Evolutionary conservation across 179 eudicot genomes (phyloP).

Genomic region (Beta lomatogona): DNA sequence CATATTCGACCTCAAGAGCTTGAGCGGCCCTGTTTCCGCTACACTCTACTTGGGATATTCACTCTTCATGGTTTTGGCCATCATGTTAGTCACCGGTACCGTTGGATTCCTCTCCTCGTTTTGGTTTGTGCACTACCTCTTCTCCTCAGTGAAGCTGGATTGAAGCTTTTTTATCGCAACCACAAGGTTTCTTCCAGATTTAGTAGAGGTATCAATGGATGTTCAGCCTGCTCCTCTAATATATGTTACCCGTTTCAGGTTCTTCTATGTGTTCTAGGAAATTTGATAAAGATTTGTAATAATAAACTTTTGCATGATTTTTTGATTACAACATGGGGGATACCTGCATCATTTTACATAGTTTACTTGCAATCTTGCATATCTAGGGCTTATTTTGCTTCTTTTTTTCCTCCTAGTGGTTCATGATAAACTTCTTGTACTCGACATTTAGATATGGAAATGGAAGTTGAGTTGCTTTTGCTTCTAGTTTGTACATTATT

Average conservation of each 20-base stretch:
- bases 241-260: conserved; percentile 21
- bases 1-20: conserved; percentile 41
- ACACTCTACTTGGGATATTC: conserved; percentile 43
- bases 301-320: conserved; percentile 28
- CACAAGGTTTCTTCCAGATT: conserved; percentile 17
- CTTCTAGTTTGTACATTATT: background rate
- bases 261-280: conserved; percentile 26
- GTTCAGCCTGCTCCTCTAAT: conserved; percentile 10
- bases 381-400: conserved; percentile 15
- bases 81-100: conserved; percentile 35
- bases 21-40: conserved; percentile 46
- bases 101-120: conserved; percentile 33
- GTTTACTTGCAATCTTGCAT: conserved; percentile 16
- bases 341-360: conserved; percentile 25
- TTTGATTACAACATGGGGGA: conserved; percentile 31
- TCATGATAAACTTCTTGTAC: conserved; percentile 19
- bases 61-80: conserved; percentile 38
- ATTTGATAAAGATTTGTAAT: conserved; percentile 30
- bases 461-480: conserved; percentile 26
- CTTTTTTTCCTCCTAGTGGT: background rate
- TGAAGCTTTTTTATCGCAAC: conserved; percentile 22
- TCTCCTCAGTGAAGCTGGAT: conserved; percentile 44
- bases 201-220: background rate
- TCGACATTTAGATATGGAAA: background rate
- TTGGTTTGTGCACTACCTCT: conserved; percentile 41